These are phyloP conservation scores for Setaria viridis DNA, from an alignment of 202 grass and related monocot genomes.

Conservation along the genomic window DNA sequence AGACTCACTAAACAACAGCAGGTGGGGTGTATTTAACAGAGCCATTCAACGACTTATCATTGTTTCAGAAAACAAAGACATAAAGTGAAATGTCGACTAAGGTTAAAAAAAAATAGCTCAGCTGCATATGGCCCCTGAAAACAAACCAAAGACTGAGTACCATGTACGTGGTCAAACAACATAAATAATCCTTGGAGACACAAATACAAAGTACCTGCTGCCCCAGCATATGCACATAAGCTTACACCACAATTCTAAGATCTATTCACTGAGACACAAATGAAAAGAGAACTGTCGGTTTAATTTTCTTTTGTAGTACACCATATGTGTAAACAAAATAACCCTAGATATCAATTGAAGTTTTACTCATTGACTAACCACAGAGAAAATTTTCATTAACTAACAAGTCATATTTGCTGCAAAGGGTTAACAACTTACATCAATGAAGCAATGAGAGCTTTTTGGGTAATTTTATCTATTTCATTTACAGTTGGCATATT, in stretches of 20 bases:
- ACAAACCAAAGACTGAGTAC: neutral
- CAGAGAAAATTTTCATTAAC: neutral
- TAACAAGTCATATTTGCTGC: slow-evolving; percentile 23
- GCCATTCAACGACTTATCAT: neutral
- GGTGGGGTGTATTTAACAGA: slow-evolving; percentile 24
- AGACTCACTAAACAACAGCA: slow-evolving; percentile 31
- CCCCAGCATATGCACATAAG: slow-evolving; percentile 16
- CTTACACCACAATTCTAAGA: slow-evolving; percentile 10
- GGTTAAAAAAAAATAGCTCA: neutral
- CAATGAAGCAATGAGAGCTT: neutral
- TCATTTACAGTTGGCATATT: slow-evolving; percentile 4
- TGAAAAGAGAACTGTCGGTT: neutral
- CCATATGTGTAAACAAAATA: neutral
- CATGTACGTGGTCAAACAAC: slow-evolving; percentile 31
- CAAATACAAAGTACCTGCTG: neutral
- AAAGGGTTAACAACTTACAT: slow-evolving; percentile 30
- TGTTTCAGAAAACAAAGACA: neutral
- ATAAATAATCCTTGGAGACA: slow-evolving; percentile 1
- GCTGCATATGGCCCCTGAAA: neutral
- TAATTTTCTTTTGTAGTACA: slow-evolving; percentile 11
- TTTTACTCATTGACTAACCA: neutral
- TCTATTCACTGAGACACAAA: slow-evolving; percentile 27
- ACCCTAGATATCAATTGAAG: neutral
- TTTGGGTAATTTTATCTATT: neutral
- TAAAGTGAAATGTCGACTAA: neutral